phyloP scores from a whole-genome alignment of 257 asterid genomes.

The Solanum rostratum region DNA sequence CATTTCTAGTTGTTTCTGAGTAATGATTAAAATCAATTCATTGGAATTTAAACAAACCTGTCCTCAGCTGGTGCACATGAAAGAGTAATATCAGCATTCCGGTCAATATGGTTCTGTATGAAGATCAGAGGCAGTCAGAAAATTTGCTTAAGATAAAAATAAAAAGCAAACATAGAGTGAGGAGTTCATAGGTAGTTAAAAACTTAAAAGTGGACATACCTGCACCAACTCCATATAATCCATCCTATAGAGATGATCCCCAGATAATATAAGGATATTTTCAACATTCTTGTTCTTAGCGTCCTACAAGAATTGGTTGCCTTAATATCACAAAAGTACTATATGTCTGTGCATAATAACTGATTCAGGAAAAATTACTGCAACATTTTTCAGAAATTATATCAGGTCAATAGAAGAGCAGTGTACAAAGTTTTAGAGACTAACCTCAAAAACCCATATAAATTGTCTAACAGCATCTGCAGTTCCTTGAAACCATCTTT shows the following conservation, averaged over 20 bases:
- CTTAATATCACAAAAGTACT: neutral
- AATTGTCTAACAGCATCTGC: slow-evolving; percentile 98
- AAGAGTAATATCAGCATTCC: slow-evolving; percentile 85
- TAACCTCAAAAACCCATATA: slow-evolving; percentile 82
- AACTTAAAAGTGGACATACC: slow-evolving; percentile 24
- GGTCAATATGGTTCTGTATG: slow-evolving; percentile 83
- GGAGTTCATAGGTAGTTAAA: neutral
- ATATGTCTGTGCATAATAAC: neutral
- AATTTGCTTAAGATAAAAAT: neutral
- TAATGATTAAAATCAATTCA: neutral
- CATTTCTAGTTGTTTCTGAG: neutral
- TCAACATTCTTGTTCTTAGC: slow-evolving; percentile 83
- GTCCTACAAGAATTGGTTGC: slow-evolving; percentile 37
- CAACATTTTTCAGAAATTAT: neutral
- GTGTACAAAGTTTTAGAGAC: neutral
- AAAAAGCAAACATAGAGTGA: neutral
- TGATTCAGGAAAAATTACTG: neutral
- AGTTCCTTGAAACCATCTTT: slow-evolving; percentile 89
- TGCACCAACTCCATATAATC: slow-evolving; percentile 91
- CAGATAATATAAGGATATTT: slow-evolving; percentile 66
- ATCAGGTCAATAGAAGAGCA: neutral
- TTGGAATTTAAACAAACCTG: slow-evolving; percentile 29
- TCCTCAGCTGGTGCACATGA: slow-evolving; percentile 79
- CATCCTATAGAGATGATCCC: slow-evolving; percentile 95
- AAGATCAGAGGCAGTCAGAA: slow-evolving; percentile 8